phyloP scores from a whole-genome alignment of 257 asterid species.

The Ophiorrhiza pumila region DNA sequence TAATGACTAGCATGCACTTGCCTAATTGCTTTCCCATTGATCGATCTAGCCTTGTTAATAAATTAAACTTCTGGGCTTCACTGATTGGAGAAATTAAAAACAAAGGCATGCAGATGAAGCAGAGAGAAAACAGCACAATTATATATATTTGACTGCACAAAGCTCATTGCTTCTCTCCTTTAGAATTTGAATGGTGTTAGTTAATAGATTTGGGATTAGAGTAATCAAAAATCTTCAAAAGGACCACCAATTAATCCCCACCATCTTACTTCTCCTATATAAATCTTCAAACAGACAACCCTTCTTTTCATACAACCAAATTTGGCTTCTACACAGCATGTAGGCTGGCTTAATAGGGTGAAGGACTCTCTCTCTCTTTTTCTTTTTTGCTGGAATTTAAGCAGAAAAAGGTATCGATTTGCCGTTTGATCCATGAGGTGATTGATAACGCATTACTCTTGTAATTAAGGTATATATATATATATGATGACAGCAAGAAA shows the following conservation, averaged over 20 bases:
- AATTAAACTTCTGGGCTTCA: background rate
- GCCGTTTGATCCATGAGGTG: background rate
- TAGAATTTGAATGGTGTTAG: background rate
- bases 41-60: background rate
- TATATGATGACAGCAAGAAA: background rate
- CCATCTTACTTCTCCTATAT: slow-evolving; percentile 1
- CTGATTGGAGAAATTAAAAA: slow-evolving; percentile 1
- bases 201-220: background rate
- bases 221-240: slow-evolving; percentile 1
- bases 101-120: too few species aligned
- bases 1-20: slow-evolving; percentile 6
- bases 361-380: background rate
- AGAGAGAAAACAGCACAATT: too few species aligned
- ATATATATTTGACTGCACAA: too few species aligned
- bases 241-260: slow-evolving; percentile 10
- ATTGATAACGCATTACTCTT: background rate
- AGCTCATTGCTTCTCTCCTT: too few species aligned
- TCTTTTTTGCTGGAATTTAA: background rate
- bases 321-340: slow-evolving; percentile 15
- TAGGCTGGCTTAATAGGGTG: too few species aligned
- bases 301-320: background rate
- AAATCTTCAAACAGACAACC: background rate
- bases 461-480: background rate
- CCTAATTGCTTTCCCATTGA: background rate
- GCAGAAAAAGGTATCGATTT: background rate